phyloP scores from a whole-genome alignment of 2,329 filamentous ascomycete genomes.

The Ophiostoma sp. region DNA sequence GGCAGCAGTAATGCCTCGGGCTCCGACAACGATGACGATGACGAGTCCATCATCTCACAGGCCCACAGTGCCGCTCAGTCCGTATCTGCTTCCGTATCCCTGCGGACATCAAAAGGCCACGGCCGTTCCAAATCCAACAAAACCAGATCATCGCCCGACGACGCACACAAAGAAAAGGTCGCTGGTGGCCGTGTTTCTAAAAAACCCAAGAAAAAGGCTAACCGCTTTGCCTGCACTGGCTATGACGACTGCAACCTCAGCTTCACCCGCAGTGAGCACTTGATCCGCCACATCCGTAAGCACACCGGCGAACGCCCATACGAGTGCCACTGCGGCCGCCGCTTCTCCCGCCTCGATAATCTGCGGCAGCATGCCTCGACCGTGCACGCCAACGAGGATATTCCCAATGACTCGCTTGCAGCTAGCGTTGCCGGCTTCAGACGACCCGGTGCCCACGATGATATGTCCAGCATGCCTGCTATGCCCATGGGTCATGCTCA shows the following conservation, averaged over 20 bases:
- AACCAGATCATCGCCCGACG: not conserved
- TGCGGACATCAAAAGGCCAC: not conserved
- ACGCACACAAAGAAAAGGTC: not conserved
- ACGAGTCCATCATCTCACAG: conserved; percentile 44
- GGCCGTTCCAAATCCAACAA: not conserved
- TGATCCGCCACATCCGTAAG: conserved; percentile 93
- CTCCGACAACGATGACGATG: conserved; percentile 55
- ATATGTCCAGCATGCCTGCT: not conserved
- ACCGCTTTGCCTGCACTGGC: conserved; percentile 92
- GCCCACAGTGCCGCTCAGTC: conserved; percentile 9
- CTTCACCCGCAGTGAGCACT: conserved; percentile 92
- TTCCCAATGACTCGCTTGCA: conserved; percentile 86
- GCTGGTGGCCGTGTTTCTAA: conserved; percentile 54
- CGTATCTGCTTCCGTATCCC: not conserved
- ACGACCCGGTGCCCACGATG: not conserved
- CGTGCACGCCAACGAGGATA: conserved; percentile 95
- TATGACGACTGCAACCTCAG: conserved; percentile 91
- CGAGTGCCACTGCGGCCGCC: conserved; percentile 87
- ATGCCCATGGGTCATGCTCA: conserved; percentile 54
- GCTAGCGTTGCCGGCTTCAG: conserved; percentile 41
- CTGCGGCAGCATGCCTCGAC: conserved; percentile 95
- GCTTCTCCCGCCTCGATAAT: conserved; percentile 93
- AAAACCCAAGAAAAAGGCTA: conserved; percentile 76
- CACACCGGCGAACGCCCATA: conserved; percentile 97
- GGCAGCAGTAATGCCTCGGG: not conserved